Evolutionary conservation across 2,329 filamentous ascomycete species (phyloP), one percentile per base, ranked within the genome.

Genomic region (Ceratocystis huliohia): DNA sequence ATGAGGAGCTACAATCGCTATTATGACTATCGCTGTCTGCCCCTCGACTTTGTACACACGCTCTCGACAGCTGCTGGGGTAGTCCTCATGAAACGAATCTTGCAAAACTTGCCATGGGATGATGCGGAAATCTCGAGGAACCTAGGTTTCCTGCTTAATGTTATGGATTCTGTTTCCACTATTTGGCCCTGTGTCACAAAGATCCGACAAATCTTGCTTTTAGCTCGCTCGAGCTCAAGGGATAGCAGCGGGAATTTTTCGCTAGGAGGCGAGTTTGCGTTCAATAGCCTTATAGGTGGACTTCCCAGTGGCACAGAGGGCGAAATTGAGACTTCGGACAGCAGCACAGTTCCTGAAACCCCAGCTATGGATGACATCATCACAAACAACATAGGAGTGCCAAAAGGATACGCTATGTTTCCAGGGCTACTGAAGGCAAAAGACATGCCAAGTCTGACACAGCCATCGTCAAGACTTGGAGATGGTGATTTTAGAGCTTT

Each of bases 111-210:
- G 0, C 72, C 76, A 0, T 77, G 75, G 75, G 74, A 75, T 44
- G 77, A 80, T 67, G 70, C 72, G 0, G 74, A 80, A 62, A 80
- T 85, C 33, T 77, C 81, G 0, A 75, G 74, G 33, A 78, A 80
- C 20, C 74, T 86, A 28, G 78, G 79, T 7, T 75, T 78, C 17
- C 75, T 78, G n/a, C 72, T 78, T 0, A 78, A 81, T 3, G 78
- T 79, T 45, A 80, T 83, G 69, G 75, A 80, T 44, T 75, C 77
- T n/a, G 80, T 85, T 44, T 75, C 83, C 37, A 75, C 78, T 50
- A 79, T 78, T 6, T 80, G 77, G 76, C 76, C 77, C 5, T 80
- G 77, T 69, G 75, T 79, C 41, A 72, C 72, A 30, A 78, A 79
- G 69, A 76, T 81, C 7, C 71, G 73, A 37, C 75, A 77, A 15